These are phyloP conservation scores for Silene latifolia DNA, from an alignment of 148 eudicot genomes.

Conservation along the genomic window DNA sequence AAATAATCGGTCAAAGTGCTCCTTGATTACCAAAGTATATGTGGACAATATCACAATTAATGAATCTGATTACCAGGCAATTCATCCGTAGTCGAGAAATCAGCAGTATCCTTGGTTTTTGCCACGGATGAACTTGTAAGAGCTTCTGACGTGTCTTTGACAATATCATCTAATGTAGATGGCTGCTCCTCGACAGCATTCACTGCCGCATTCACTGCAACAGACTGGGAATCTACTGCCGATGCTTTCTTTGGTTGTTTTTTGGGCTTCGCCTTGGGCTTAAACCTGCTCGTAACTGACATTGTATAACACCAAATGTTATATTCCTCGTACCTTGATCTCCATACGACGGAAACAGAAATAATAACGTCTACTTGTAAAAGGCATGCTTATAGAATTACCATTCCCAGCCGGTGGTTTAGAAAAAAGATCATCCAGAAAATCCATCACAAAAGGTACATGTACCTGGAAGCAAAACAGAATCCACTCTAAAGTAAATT, in stretches of 20 bases:
- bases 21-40: not conserved
- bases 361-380: not conserved
- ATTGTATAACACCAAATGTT: slow-evolving; percentile 30
- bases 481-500: not conserved
- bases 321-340: not conserved
- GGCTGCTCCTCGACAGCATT: slow-evolving; percentile 17
- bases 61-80: slow-evolving; percentile 1
- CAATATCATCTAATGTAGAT: slow-evolving; percentile 15
- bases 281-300: slow-evolving; percentile 47
- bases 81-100: slow-evolving; percentile 20
- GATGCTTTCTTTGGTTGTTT: slow-evolving; percentile 37
- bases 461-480: not conserved
- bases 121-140: slow-evolving; percentile 14
- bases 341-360: slow-evolving; percentile 1
- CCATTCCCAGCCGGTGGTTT: slow-evolving; percentile 22
- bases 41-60: not conserved
- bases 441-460: slow-evolving; percentile 21
- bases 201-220: no score
- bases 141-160: slow-evolving; percentile 13
- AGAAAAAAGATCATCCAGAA: slow-evolving; percentile 26
- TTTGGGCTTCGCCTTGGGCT: slow-evolving; percentile 65
- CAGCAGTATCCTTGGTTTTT: slow-evolving; percentile 21
- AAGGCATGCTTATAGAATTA: not conserved
- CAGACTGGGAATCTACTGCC: slow-evolving; percentile 10
- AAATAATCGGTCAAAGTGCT: not conserved